phyloP scores from a whole-genome alignment of 2,329 filamentous ascomycete species.

The Fusarium camptoceras region DNA sequence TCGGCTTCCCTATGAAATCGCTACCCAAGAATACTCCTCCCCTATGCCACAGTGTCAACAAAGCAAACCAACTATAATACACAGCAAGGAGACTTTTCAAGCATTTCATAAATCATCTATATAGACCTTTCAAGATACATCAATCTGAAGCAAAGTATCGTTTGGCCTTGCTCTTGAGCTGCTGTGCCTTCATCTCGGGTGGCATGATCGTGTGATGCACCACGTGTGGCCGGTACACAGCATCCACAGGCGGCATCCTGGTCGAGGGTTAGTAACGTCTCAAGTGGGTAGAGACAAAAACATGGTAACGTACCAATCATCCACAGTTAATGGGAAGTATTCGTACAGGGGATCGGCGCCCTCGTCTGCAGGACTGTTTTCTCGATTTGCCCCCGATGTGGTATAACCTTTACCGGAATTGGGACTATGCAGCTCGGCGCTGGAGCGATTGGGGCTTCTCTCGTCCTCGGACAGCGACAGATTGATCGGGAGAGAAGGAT shows the following conservation, averaged over 20 bases:
- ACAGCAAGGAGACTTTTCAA: constrained; percentile 28
- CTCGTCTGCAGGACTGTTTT: constrained; percentile 76
- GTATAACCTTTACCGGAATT: constrained; percentile 56
- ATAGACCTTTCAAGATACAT: neutral
- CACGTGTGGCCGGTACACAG: constrained; percentile 90
- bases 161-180: constrained; percentile 74
- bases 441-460: constrained; percentile 65
- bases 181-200: constrained; percentile 76
- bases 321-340: constrained; percentile 90
- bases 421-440: constrained; percentile 64
- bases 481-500: constrained; percentile 57
- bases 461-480: constrained; percentile 72
- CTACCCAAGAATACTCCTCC: constrained; percentile 27
- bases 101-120: constrained; percentile 43
- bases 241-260: constrained; percentile 87
- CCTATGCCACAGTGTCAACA: neutral
- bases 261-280: constrained; percentile 15
- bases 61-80: constrained; percentile 24
- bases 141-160: constrained; percentile 77
- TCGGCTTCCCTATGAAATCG: constrained; percentile 11
- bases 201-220: constrained; percentile 87
- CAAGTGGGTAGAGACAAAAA: neutral
- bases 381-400: constrained; percentile 52
- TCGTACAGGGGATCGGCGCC: constrained; percentile 89
- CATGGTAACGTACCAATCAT: constrained; percentile 75